Conservation (phyloP, 208 protist species). For the Strigomonas galati region DNA sequence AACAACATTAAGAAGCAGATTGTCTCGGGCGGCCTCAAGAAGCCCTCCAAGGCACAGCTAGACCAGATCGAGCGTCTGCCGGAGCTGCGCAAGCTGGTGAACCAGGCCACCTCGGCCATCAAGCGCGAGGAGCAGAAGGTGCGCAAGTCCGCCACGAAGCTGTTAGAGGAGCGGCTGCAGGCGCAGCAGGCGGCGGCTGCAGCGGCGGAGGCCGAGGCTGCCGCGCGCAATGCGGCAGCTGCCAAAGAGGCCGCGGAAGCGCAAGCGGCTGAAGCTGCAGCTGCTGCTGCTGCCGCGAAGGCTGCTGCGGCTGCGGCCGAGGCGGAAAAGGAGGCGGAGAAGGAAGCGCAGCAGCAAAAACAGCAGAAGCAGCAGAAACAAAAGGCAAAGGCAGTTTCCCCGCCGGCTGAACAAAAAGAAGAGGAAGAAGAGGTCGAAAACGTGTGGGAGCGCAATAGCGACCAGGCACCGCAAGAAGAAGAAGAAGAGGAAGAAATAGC, state of each 20-base stretch:
- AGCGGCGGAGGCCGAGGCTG: background rate
- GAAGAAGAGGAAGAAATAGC: too few species aligned
- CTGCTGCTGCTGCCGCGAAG: too few species aligned
- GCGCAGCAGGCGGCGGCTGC: background rate
- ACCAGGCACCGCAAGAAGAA: background rate
- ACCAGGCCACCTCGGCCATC: constrained; percentile 11
- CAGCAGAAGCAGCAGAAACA: too few species aligned
- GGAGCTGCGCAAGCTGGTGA: constrained; percentile 24
- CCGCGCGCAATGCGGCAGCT: background rate
- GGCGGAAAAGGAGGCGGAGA: too few species aligned
- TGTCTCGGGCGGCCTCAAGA: constrained; percentile 20
- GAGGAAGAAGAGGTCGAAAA: background rate
- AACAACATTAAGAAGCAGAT: constrained; percentile 26
- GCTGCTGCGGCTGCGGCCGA: too few species aligned
- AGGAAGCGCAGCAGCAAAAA: too few species aligned
- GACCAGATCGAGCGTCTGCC: constrained; percentile 19
- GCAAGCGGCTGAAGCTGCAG: constrained; percentile 5
- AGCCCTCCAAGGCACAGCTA: constrained; percentile 40
- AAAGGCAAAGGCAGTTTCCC: too few species aligned
- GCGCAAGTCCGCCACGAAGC: background rate
- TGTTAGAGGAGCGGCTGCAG: background rate
- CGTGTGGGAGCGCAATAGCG: background rate
- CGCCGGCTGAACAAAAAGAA: too few species aligned
- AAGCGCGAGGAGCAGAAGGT: constrained; percentile 20
- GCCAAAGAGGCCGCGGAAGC: background rate